Evolutionary conservation across 306 rosid species (phyloP).

Genomic region (Argentina anserina): DNA sequence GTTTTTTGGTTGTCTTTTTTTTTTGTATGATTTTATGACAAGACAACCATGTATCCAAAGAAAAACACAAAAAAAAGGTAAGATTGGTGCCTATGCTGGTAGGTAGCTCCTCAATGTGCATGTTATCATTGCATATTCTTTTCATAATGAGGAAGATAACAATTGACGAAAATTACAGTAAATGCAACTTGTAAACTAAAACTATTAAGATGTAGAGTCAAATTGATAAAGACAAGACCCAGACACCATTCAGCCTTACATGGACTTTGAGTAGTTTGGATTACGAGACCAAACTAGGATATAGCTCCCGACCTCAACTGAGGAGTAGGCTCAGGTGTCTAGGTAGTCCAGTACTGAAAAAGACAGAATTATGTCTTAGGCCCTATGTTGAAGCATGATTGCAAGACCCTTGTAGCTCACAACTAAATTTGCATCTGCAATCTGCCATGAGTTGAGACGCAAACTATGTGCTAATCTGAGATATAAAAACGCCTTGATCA

Average conservation of each 20-base stretch:
- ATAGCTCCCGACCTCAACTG: not conserved
- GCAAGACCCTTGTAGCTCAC: not conserved
- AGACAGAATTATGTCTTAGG: not conserved
- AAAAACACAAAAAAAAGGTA: not conserved
- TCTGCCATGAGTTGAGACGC: not conserved
- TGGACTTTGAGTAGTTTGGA: not conserved
- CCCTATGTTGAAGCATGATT: not conserved
- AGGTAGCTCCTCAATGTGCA: not conserved
- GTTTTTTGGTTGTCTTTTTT: not conserved
- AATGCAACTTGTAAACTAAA: not conserved
- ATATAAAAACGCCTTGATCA: not conserved
- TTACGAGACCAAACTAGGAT: not conserved
- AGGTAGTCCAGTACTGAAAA: not conserved
- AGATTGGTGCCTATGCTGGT: not conserved
- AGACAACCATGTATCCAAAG: not conserved
- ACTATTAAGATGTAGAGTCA: not conserved
- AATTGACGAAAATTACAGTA: not conserved
- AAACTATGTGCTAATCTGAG: not conserved
- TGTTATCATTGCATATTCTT: not conserved
- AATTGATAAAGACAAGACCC: not conserved
- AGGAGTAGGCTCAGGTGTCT: not conserved
- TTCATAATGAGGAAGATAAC: not conserved
- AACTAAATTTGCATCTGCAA: not conserved
- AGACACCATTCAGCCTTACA: not conserved
- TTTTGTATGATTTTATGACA: not conserved